These are phyloP conservation scores for Pythium dissotocum DNA, from an alignment of 352 stramenopile species.

Conservation along the genomic window DNA sequence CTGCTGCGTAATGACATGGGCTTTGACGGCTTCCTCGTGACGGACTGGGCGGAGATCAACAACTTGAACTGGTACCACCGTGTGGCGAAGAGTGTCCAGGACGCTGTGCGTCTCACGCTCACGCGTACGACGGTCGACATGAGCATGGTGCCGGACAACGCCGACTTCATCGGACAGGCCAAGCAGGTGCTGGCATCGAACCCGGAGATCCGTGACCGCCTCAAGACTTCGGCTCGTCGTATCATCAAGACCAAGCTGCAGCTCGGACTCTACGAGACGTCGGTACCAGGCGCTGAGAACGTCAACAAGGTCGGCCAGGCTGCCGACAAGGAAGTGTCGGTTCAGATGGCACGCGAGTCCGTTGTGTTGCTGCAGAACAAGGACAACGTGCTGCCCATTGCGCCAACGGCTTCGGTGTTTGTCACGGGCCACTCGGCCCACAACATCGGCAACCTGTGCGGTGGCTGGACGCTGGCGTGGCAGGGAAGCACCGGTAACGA, in stretches of 20 bases:
- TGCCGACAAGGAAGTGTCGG: conserved; percentile 21
- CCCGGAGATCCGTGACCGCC: conserved; percentile 21
- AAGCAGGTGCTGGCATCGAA: conserved; percentile 31
- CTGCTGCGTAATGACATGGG: conserved; percentile 56
- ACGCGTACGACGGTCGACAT: conserved; percentile 76
- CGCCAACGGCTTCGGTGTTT: conserved; percentile 39
- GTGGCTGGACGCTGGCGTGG: conserved; percentile 85
- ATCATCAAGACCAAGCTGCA: conserved; percentile 32
- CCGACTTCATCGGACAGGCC: conserved; percentile 30
- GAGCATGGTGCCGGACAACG: conserved; percentile 63
- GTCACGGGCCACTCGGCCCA: conserved; percentile 70
- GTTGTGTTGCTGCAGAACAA: conserved; percentile 88
- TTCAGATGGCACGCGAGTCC: conserved; percentile 32
- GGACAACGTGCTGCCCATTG: conserved; percentile 54
- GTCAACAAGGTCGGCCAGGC: conserved; percentile 34
- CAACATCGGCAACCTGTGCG: conserved; percentile 70
- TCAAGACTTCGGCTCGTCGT: conserved; percentile 27
- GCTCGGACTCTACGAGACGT: conserved; percentile 27
- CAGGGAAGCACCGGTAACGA: conserved; percentile 73
- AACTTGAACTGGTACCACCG: conserved; percentile 69
- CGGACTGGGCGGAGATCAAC: conserved; percentile 81
- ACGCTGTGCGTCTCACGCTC: conserved; percentile 54
- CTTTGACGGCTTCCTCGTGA: conserved; percentile 78
- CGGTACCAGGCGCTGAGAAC: conserved; percentile 23
- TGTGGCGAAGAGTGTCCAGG: conserved; percentile 32